Conservation (phyloP, 2,329 filamentous ascomycete genomes). For the Myriosclerotinia scirpicola region DNA sequence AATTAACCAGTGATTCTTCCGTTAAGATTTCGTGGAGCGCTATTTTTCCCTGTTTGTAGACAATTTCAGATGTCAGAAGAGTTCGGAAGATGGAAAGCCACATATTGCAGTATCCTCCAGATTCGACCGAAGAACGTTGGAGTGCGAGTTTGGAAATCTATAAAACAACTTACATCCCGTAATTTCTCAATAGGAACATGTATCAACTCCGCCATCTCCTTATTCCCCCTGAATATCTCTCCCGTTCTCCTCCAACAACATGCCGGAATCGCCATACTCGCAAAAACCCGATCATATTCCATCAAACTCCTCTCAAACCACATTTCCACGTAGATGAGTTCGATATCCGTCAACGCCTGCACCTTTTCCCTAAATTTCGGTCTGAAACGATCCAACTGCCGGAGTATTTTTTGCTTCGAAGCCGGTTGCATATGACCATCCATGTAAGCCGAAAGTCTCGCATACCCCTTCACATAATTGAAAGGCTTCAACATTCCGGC, state of each 20-base stretch:
- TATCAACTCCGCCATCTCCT: constrained; percentile 97
- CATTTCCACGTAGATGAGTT: constrained; percentile 95
- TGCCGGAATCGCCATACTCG: constrained; percentile 96
- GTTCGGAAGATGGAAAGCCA: constrained; percentile 17
- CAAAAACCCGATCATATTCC: constrained; percentile 98
- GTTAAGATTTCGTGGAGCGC: constrained; percentile 94
- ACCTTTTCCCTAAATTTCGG: constrained; percentile 96
- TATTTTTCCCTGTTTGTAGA: constrained; percentile 71
- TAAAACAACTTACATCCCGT: constrained; percentile 71
- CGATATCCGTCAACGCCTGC: constrained; percentile 86
- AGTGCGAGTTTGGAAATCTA: constrained; percentile 4
- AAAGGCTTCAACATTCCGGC: constrained; percentile 93
- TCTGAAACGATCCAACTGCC: constrained; percentile 87
- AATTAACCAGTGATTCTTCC: constrained; percentile 91
- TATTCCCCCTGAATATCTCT: constrained; percentile 96
- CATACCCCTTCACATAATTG: constrained; percentile 97
- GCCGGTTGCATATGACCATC: constrained; percentile 79
- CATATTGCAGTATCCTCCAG: neutral
- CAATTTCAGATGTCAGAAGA: constrained; percentile 13
- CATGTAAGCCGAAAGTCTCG: constrained; percentile 85
- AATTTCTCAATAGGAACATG: constrained; percentile 87
- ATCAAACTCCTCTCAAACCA: constrained; percentile 97
- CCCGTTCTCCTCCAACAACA: constrained; percentile 97
- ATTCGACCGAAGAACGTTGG: constrained; percentile 1
- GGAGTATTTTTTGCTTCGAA: constrained; percentile 86